Evolutionary conservation across 2,329 filamentous ascomycete species (phyloP).

Genomic region (Neonectria ditissima): DNA sequence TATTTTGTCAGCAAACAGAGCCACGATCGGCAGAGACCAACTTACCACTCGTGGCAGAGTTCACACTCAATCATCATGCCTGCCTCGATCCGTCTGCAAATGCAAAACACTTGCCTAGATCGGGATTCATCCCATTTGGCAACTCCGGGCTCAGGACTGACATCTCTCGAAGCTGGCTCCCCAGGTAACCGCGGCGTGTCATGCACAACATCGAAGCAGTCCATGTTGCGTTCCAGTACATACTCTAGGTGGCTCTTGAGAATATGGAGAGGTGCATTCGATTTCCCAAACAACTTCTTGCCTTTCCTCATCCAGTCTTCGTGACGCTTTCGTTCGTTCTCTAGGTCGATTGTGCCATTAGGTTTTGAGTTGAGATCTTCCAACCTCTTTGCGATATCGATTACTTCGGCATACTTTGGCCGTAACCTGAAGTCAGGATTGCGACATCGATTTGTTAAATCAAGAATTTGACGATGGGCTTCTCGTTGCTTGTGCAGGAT

Average conservation of each 20-base stretch:
- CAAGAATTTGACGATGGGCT: slow-evolving; percentile 87
- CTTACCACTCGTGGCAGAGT: slow-evolving; percentile 95
- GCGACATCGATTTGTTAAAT: slow-evolving; percentile 82
- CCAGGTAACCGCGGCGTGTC: slow-evolving; percentile 92
- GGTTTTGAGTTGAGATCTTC: slow-evolving; percentile 94
- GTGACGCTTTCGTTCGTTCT: slow-evolving; percentile 92
- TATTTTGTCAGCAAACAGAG: slow-evolving; percentile 15
- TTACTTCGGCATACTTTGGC: slow-evolving; percentile 90
- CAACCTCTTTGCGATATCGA: slow-evolving; percentile 87
- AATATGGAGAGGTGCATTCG: slow-evolving; percentile 96
- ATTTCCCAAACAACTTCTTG: slow-evolving; percentile 98
- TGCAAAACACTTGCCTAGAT: slow-evolving; percentile 90
- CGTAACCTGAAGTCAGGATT: slow-evolving; percentile 80
- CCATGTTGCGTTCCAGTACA: slow-evolving; percentile 87
- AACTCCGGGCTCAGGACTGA: slow-evolving; percentile 66
- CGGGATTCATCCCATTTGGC: slow-evolving; percentile 71
- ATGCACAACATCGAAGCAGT: slow-evolving; percentile 87
- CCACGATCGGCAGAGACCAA: slow-evolving; percentile 27
- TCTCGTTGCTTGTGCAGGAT: slow-evolving; percentile 97
- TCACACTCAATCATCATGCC: slow-evolving; percentile 99
- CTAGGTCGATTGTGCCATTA: slow-evolving; percentile 88
- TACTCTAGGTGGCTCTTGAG: slow-evolving; percentile 94
- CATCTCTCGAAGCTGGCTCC: slow-evolving; percentile 90
- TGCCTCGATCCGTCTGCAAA: slow-evolving; percentile 91
- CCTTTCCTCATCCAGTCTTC: slow-evolving; percentile 99